These are phyloP conservation scores for Suillus discolor DNA, from an alignment of 768 basidiomycete species.

Conservation along the genomic window DNA sequence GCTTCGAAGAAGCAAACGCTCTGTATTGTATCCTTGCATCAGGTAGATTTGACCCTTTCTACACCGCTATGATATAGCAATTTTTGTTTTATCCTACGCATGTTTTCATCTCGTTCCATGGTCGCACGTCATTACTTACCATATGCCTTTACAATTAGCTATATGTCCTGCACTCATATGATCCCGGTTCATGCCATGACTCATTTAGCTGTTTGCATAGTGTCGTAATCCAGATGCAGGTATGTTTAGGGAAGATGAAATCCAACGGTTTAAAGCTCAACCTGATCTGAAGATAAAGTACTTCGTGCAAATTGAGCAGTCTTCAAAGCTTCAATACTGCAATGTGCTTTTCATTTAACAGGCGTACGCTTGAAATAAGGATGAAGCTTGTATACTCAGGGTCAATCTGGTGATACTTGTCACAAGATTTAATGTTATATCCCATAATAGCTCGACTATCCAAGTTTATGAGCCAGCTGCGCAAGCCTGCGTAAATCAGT, in stretches of 20 bases:
- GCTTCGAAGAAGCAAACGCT: slow-evolving; percentile 75
- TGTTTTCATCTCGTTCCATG: slow-evolving; percentile 9
- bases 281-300: neutral
- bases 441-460: neutral
- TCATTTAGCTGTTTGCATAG: neutral
- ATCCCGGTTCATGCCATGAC: neutral
- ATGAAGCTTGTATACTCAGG: neutral
- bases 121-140: slow-evolving; percentile 1
- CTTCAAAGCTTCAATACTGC: too few species aligned
- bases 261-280: neutral
- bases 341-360: too few species aligned
- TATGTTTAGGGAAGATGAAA: neutral
- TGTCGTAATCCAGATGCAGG: neutral
- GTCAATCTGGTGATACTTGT: neutral
- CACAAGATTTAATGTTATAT: neutral
- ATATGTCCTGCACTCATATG: slow-evolving; percentile 3
- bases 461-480: slow-evolving; percentile 47
- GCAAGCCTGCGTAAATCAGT: slow-evolving; percentile 22
- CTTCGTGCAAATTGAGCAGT: too few species aligned
- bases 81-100: slow-evolving; percentile 12
- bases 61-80: slow-evolving; percentile 5
- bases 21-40: slow-evolving; percentile 68
- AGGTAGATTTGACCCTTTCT: slow-evolving; percentile 31
- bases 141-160: slow-evolving; percentile 4
- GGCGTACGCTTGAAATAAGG: too few species aligned